Evolutionary conservation across 2,329 filamentous ascomycete genomes (phyloP).

Genomic region (Apiospora phragmitis): DNA sequence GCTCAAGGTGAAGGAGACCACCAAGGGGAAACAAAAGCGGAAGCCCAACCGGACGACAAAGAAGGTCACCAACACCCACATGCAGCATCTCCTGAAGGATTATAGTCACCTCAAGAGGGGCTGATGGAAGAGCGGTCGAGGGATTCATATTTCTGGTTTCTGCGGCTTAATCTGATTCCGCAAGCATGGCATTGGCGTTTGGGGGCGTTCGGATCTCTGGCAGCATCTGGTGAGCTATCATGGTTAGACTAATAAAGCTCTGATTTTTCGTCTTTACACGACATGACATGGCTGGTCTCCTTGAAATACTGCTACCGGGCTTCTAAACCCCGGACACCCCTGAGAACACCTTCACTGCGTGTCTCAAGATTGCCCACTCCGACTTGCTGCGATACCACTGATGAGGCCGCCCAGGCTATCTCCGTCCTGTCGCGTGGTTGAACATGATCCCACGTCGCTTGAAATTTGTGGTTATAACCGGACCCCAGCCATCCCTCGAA

Average conservation of each 20-base stretch:
- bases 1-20: constrained; percentile 57
- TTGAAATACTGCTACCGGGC: neutral
- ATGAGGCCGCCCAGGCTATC: neutral
- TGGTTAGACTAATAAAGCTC: constrained; percentile 8
- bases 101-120: constrained; percentile 35
- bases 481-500: neutral
- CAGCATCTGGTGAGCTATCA: neutral
- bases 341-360: neutral
- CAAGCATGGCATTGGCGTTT: constrained; percentile 1
- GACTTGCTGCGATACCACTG: neutral
- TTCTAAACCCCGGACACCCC: neutral
- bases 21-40: constrained; percentile 74
- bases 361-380: neutral
- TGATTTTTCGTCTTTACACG: neutral
- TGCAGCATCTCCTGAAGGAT: constrained; percentile 79
- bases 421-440: neutral
- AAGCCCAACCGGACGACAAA: constrained; percentile 64
- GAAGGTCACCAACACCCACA: constrained; percentile 86
- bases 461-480: neutral
- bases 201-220: neutral
- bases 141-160: neutral
- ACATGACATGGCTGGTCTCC: constrained; percentile 7
- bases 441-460: neutral
- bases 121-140: neutral
- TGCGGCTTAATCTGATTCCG: neutral